phyloP scores from a whole-genome alignment of 2,329 filamentous ascomycete species.

The Aspergillus sp. region DNA sequence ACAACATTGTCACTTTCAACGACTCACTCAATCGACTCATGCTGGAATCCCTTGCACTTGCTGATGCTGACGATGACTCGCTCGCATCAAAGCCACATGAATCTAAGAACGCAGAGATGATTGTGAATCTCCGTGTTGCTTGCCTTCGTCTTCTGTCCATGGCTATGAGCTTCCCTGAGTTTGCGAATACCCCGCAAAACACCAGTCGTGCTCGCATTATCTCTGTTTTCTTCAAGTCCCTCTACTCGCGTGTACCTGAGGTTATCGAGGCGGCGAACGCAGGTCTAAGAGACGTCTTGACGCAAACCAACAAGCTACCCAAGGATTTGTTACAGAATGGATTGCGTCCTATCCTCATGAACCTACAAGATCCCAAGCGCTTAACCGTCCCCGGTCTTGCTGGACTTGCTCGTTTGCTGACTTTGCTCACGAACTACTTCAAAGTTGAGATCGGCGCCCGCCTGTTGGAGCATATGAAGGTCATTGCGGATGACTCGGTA shows the following conservation, averaged over 20 bases:
- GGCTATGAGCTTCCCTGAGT: conserved; percentile 90
- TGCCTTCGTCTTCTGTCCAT: conserved; percentile 92
- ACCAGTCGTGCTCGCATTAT: conserved; percentile 68
- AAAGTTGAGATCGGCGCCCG: conserved; percentile 96
- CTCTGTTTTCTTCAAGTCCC: conserved; percentile 93
- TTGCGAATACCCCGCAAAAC: conserved; percentile 71
- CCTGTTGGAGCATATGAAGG: conserved; percentile 89
- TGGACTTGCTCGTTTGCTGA: conserved; percentile 82
- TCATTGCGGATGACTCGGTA: conserved; percentile 75
- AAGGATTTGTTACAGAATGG: conserved; percentile 95
- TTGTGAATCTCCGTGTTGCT: conserved; percentile 85
- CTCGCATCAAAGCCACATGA: conserved; percentile 90
- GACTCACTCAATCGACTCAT: conserved; percentile 85
- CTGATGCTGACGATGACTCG: conserved; percentile 91
- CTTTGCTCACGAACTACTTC: conserved; percentile 95
- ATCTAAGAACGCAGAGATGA: conserved; percentile 91
- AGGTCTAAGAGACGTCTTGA: conserved; percentile 81
- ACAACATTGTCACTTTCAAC: conserved; percentile 86
- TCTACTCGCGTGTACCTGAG: conserved; percentile 88
- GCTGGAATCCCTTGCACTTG: conserved; percentile 88
- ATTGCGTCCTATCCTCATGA: conserved; percentile 90
- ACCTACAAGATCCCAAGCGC: conserved; percentile 88
- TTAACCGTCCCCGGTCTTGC: conserved; percentile 86
- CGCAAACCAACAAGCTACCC: conserved; percentile 84
- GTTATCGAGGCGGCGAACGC: conserved; percentile 93